A percentile compares a stretch with the other conserved stretches of the same genome.
Conservation (phyloP, 495 filamentous ascomycete species). For the Melanomma pulvis-pyrius region DNA sequence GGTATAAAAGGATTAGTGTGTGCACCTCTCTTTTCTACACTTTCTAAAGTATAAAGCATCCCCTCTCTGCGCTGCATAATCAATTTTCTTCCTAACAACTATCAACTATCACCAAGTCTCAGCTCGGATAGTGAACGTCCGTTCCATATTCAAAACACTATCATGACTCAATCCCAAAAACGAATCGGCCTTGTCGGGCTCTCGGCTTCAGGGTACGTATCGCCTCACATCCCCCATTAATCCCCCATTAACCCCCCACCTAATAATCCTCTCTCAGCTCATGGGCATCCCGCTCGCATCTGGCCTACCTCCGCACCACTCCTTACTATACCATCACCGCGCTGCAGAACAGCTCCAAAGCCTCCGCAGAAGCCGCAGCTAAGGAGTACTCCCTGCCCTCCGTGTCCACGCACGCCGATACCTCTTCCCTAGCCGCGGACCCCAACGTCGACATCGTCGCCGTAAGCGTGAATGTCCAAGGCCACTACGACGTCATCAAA, state of each 20-base stretch:
- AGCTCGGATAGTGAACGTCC: too few relatives aligned
- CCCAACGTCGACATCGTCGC: constrained; percentile 64
- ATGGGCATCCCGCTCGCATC: constrained; percentile 60
- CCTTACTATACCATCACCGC: constrained; percentile 57
- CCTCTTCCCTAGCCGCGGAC: constrained; percentile 52
- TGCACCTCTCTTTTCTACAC: too few relatives aligned
- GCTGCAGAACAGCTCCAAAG: constrained; percentile 59
- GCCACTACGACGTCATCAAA: constrained; percentile 52
- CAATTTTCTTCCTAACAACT: too few relatives aligned
- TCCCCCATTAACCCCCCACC: background rate
- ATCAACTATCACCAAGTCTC: too few relatives aligned
- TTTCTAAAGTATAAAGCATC: too few relatives aligned
- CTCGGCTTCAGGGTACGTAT: background rate
- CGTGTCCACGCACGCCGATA: constrained; percentile 55
- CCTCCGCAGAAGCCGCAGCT: constrained; percentile 55
- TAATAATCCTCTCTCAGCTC: constrained; percentile 22
- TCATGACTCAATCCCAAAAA: too few relatives aligned
- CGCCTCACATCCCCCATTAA: too few relatives aligned
- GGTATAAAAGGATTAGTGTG: too few relatives aligned
- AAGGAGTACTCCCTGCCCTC: constrained; percentile 44
- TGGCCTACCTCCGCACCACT: constrained; percentile 53
- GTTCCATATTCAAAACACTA: too few relatives aligned
- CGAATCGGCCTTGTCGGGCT: background rate
- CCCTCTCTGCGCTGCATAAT: too few relatives aligned
- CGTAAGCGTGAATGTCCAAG: constrained; percentile 57